Conservation (phyloP, 768 basidiomycete species). For the Imleria badia region DNA sequence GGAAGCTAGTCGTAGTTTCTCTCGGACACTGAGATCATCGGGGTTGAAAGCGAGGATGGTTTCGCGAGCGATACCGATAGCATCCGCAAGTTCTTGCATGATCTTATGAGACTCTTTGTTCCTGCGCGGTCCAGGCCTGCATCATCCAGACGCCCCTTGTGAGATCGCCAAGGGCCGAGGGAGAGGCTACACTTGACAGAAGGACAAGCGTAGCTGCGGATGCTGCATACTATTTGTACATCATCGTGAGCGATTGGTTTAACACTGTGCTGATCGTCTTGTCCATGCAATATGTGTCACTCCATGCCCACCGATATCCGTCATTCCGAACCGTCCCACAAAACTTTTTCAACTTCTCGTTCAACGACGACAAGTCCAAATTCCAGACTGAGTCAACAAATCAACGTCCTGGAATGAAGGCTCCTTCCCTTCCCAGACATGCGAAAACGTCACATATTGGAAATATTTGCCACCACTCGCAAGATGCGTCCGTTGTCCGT, state of each 20-base stretch:
- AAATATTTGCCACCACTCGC: not conserved
- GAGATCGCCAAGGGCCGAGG: not conserved
- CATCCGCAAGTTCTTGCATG: not conserved
- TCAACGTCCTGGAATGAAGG: not conserved
- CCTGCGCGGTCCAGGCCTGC: not conserved
- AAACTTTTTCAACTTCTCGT: not conserved
- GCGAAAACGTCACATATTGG: not conserved
- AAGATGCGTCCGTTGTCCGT: not conserved
- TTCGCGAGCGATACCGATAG: not conserved
- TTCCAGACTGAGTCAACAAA: not conserved
- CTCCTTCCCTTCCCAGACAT: not conserved
- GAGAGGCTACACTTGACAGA: not conserved
- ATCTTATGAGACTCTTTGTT: not conserved
- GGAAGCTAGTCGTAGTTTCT: not conserved
- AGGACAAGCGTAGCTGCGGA: not conserved
- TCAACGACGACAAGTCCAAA: not conserved
- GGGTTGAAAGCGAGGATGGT: not conserved
- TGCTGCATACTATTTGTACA: not conserved
- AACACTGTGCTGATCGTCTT: not conserved
- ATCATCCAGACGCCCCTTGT: not conserved
- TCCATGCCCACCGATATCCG: not conserved
- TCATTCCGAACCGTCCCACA: not conserved
- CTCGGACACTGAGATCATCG: not conserved
- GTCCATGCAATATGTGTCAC: not conserved
- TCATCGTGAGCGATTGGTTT: conserved; percentile 1